Conservation (phyloP, 1,139 yeast genomes). For the Tardiomyces digboiensis region DNA sequence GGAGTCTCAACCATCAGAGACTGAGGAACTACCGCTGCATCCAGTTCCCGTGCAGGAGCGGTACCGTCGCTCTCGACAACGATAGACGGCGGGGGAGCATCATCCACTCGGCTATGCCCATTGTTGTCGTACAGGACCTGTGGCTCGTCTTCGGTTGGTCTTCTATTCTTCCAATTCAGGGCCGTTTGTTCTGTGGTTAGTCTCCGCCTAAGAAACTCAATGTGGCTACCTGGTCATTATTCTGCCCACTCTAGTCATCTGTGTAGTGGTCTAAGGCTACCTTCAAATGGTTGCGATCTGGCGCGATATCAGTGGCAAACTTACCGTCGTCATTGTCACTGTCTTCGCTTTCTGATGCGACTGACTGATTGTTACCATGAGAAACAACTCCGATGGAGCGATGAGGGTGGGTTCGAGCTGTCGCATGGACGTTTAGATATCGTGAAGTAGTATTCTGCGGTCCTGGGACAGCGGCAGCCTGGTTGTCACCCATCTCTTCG, state of each 20-base stretch:
- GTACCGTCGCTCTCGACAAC: conserved; percentile 1
- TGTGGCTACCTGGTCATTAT: neutral
- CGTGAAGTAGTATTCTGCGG: no score
- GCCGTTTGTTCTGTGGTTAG: conserved; percentile 1
- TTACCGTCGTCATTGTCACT: neutral
- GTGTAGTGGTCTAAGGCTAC: neutral
- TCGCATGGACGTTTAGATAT: no score
- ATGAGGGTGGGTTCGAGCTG: no score
- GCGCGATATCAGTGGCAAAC: neutral
- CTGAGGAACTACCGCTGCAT: conserved; percentile 17
- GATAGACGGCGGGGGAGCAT: neutral
- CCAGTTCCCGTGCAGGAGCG: conserved; percentile 6
- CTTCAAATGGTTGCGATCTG: conserved; percentile 1
- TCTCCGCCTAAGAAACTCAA: neutral
- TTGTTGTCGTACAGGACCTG: no score
- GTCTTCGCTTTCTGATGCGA: neutral
- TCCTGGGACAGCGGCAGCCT: neutral
- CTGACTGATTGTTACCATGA: neutral
- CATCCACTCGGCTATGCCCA: no score
- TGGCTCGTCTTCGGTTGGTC: neutral
- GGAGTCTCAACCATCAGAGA: conserved; percentile 20
- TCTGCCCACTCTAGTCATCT: no score
- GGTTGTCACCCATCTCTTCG: conserved; percentile 6
- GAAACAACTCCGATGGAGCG: neutral
- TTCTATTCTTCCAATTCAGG: conserved; percentile 2